Base-by-base conservation (phyloP, 805 yeast genomes). In the Lipomyces mesembrius region DNA sequence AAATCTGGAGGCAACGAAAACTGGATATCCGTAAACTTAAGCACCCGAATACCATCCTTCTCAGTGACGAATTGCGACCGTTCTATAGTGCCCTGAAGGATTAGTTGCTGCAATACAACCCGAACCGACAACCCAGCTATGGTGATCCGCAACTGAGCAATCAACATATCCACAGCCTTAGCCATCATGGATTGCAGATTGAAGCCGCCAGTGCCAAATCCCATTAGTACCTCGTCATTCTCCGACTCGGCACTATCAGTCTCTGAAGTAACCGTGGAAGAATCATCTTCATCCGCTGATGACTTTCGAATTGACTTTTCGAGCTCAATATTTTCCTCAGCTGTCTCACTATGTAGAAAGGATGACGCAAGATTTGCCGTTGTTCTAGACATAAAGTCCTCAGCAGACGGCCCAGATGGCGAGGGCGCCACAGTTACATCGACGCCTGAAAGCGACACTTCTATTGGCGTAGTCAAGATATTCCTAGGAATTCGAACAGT, bases 281-380 rank as follows among this genome's bases (percentile, higher is more conserved):
- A 53, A n/a, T 25, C 60, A 22, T 52, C 60, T 22, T 20, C 52
- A 22, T 69, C 60, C 67, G 37, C 49, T 63, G 73, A 7, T 29
- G 61, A 37, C 59, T 61, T 35, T 14, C 62, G 51, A 25, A 67
- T 57, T 22, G 69, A 66, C 57, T 65, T 32, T 51, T 64, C 56
- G 22, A 61, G 67, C 43, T 56, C 64, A 3, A 39, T 57, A n/a
- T 64, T 52, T 32, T 56, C 67, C 46, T 65, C 69, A 2, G 56
- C 27, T 11, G 72, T 75, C 83, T 80, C 27, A 85, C 80, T 57
- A 88, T 85, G 69, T 83, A 65, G 56, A 54, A 67, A 64, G 3
- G 66, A 71, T 8, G 67, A 84, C 2, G 95, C 92, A 63, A 92
- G 80, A 72, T 89, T 91, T 27, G 88, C 87, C 0, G 94, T 88